Evolutionary conservation across 352 stramenopile genomes (phyloP).

Genomic region (Phytophthora uliginosa): DNA sequence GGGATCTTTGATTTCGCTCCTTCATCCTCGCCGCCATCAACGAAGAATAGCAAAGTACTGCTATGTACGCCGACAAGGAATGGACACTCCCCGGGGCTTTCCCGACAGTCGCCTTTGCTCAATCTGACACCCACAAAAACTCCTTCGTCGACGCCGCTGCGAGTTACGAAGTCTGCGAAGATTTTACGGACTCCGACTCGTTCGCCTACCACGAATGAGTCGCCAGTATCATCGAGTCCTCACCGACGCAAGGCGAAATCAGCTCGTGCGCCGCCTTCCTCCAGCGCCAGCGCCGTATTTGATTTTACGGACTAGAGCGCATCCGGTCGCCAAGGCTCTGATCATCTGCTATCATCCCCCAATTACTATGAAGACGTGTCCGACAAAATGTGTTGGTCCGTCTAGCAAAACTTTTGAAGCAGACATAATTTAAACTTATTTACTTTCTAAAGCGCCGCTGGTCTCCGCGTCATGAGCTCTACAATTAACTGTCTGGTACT

Average conservation of each 20-base stretch:
- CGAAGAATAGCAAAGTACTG: slow-evolving; percentile 14
- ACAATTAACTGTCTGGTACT: not conserved
- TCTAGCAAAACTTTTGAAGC: not conserved
- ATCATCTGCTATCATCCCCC: not conserved
- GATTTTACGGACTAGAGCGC: slow-evolving; percentile 36
- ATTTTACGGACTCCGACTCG: slow-evolving; percentile 16
- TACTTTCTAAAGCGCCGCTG: not conserved
- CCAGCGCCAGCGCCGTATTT: slow-evolving; percentile 29
- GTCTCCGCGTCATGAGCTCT: too few relatives aligned
- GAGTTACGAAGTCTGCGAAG: slow-evolving; percentile 7
- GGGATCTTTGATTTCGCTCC: slow-evolving; percentile 10
- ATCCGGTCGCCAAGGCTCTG: not conserved
- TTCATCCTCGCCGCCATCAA: slow-evolving; percentile 11
- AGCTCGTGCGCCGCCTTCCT: slow-evolving; percentile 11
- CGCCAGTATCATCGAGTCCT: slow-evolving; percentile 17
- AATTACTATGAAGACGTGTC: not conserved
- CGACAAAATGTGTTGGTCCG: not conserved
- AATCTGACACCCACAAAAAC: slow-evolving; percentile 37
- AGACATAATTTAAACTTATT: slow-evolving; percentile 1
- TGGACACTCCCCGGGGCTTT: slow-evolving; percentile 18
- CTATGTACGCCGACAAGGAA: slow-evolving; percentile 30
- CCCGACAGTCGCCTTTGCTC: slow-evolving; percentile 21
- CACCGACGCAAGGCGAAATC: slow-evolving; percentile 34
- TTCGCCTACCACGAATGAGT: slow-evolving; percentile 3
- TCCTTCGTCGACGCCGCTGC: slow-evolving; percentile 25